phyloP scores from a whole-genome alignment of 2,329 filamentous ascomycete genomes.

The Penicillium palitans region DNA sequence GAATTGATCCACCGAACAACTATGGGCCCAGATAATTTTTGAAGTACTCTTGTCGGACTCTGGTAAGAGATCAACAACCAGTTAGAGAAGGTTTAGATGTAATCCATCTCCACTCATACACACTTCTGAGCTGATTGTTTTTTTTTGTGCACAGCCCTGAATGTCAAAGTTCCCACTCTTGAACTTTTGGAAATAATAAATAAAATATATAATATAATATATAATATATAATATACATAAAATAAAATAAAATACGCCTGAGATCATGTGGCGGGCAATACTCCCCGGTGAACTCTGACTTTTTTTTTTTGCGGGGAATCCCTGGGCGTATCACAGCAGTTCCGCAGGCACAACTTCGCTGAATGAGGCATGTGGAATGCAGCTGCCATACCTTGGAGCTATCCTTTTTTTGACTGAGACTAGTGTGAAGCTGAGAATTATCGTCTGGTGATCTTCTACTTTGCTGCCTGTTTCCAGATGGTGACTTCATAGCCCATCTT shows the following conservation, averaged over 20 bases:
- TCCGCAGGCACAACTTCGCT: slow-evolving; percentile 16
- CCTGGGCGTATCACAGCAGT: slow-evolving; percentile 28
- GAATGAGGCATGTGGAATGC: slow-evolving; percentile 26
- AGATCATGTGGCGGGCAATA: slow-evolving; percentile 25
- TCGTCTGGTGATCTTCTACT: slow-evolving; percentile 24
- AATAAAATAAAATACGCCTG: background rate
- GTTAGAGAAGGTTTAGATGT: slow-evolving; percentile 3
- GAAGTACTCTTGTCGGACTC: slow-evolving; percentile 14
- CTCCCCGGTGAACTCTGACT: slow-evolving; percentile 15
- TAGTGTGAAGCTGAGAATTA: slow-evolving; percentile 14
- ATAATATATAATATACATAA: background rate
- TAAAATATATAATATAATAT: background rate
- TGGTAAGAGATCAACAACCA: slow-evolving; percentile 6
- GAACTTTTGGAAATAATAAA: background rate
- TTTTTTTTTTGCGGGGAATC: slow-evolving; percentile 29
- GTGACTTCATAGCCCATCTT: slow-evolving; percentile 16
- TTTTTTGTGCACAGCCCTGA: slow-evolving; percentile 13
- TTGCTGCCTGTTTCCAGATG: slow-evolving; percentile 15
- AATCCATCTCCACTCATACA: slow-evolving; percentile 13
- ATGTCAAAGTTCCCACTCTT: background rate
- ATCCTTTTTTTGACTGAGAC: slow-evolving; percentile 17
- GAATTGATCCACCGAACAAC: slow-evolving; percentile 2
- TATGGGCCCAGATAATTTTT: slow-evolving; percentile 9
- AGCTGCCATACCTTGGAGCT: slow-evolving; percentile 13
- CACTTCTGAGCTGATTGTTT: background rate